A percentile compares a stretch with the other conserved stretches of the same genome.
Evolutionary conservation across 768 basidiomycete species (phyloP).

Genomic region (Xerocomus potaroensis): DNA sequence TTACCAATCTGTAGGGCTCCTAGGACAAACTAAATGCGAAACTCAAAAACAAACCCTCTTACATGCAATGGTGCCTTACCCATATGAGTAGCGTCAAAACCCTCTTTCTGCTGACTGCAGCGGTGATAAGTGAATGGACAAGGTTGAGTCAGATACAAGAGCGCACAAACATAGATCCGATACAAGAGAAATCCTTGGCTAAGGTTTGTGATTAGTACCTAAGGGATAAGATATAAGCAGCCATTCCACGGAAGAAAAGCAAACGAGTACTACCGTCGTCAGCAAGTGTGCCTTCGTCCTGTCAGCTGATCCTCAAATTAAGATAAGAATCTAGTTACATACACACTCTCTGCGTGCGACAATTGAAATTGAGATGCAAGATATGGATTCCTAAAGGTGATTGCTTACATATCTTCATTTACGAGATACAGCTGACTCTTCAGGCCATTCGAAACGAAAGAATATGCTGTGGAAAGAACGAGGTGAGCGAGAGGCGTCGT

Average conservation of each 20-base stretch:
- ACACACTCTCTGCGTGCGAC: no score
- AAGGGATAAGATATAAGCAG: not conserved
- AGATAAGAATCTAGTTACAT: no score
- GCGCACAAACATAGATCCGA: not conserved
- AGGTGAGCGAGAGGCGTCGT: not conserved
- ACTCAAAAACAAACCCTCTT: not conserved
- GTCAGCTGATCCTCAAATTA: no score
- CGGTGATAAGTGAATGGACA: not conserved
- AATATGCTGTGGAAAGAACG: not conserved
- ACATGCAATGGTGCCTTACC: not conserved
- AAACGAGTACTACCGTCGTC: not conserved
- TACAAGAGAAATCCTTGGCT: not conserved
- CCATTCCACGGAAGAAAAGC: no score
- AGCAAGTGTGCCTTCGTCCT: not conserved
- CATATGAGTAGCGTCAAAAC: not conserved
- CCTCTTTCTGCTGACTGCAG: not conserved
- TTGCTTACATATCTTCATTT: no score
- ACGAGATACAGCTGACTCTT: no score
- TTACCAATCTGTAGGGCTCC: not conserved
- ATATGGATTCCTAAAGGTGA: no score
- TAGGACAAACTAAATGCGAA: not conserved
- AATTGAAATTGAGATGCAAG: no score
- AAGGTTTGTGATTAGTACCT: not conserved
- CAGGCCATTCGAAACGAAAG: not conserved
- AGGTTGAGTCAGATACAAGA: not conserved